Conservation (phyloP, 257 asterid genomes). For the Fraxinus cuspidata region DNA sequence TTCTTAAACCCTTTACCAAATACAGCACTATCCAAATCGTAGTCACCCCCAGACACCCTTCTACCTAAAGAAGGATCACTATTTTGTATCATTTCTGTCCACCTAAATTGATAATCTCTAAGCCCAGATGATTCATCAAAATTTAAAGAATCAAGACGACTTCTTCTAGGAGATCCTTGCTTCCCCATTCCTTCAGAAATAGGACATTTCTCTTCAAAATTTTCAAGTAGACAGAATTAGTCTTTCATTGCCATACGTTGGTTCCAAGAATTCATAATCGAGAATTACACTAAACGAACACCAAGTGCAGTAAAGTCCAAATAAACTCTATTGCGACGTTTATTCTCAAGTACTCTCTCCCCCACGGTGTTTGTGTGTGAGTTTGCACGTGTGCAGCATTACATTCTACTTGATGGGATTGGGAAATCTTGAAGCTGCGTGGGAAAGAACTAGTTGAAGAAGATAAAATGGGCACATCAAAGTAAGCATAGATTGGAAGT, state of each 20-base stretch:
- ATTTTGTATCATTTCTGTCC: constrained; percentile 34
- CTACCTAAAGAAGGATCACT: constrained; percentile 57
- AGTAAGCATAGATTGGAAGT: constrained; percentile 47
- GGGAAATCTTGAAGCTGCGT: constrained; percentile 24
- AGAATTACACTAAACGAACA: constrained; percentile 15
- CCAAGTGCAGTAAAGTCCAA: neutral
- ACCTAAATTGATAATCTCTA: constrained; percentile 43
- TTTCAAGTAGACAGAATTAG: neutral
- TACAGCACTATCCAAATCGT: constrained; percentile 46
- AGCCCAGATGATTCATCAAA: constrained; percentile 37
- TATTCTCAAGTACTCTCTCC: neutral
- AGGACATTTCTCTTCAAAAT: neutral
- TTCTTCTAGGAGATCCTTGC: constrained; percentile 42
- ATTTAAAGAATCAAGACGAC: constrained; percentile 34
- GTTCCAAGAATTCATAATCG: constrained; percentile 1
- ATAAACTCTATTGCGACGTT: neutral
- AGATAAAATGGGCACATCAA: constrained; percentile 52
- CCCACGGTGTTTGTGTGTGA: neutral
- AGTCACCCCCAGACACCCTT: constrained; percentile 47
- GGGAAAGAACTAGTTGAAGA: constrained; percentile 20
- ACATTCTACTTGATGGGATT: neutral
- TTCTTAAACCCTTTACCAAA: constrained; percentile 47
- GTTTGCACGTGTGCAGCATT: neutral
- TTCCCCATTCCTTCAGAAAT: constrained; percentile 45
- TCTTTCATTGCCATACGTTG: neutral